Base-by-base conservation (phyloP, 1,139 yeast genomes). In the Diutina mesorugosa region DNA sequence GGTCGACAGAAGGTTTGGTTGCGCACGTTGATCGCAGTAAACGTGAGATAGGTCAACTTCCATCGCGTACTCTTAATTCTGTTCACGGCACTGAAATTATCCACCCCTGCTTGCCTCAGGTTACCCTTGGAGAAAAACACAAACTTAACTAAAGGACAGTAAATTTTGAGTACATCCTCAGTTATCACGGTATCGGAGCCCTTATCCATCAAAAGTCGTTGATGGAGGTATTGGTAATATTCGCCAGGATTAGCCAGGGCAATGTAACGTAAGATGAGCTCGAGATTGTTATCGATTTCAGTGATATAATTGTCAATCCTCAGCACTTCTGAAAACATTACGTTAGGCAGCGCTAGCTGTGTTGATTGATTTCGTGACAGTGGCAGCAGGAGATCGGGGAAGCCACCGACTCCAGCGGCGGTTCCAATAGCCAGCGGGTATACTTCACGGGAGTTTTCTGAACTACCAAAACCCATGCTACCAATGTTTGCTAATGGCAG, bases 181-280 rank as follows among this genome's bases (percentile, higher is more conserved):
- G 57, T 41, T 16, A 58, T 45, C 7, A 79, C 79, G 16, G 80
- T 74, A 21, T 66, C 58, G 55, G 78, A 82, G 54, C 72, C 70
- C 2, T 66, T 61, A 38, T 66, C 64, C 54, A 64, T 66, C 59
- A 78, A 70, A 5, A 80, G 60, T 54, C 71, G 72, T 4, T 66
- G 63, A 21, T 71, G 66, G 10, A 80, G 58, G 61, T 73, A 81
- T 14, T 67, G 66, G 57, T 71, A 76, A 62, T 76, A 82, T 45
- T 78, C 80, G 0, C 60, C 61, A 47, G 87, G 82, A 64, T 84
- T 83, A 1, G 87, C 71, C 1, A 84, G 78, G 1, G 85, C 78
- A 16, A 84, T 62, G 63, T 72, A 84, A 55, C 80, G 72, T 46
- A 82, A 65, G 3, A 79, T 66, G 4, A 72, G 62, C 64, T 77